Evolutionary conservation across 352 stramenopile species (phyloP).

Genomic region (Pythium periplocum): DNA sequence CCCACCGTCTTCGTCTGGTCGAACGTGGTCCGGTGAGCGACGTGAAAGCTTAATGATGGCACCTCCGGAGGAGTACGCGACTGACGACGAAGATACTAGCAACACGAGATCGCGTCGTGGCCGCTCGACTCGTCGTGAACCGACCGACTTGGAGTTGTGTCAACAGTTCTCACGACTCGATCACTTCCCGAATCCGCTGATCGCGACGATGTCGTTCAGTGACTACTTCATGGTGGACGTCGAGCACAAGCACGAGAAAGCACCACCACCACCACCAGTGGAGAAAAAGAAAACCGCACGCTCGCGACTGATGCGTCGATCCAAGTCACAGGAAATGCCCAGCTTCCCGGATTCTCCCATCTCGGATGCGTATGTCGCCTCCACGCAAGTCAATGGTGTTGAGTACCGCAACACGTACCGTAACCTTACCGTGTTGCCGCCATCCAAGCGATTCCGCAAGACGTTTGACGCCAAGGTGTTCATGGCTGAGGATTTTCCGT

Average conservation of each 20-base stretch:
- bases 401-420: conserved; percentile 52
- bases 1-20: not conserved
- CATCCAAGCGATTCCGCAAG: conserved; percentile 36
- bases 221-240: conserved; percentile 50
- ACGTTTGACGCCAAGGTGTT: conserved; percentile 77
- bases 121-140: not conserved
- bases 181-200: conserved; percentile 66
- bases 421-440: conserved; percentile 53
- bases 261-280: not conserved
- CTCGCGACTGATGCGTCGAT: no score
- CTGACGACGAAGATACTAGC: no score
- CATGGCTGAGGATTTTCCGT: conserved; percentile 74
- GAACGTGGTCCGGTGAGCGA: no score
- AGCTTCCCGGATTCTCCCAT: no score
- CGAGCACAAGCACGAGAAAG: conserved; percentile 11
- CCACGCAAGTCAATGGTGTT: not conserved
- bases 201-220: conserved; percentile 55
- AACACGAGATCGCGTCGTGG: no score
- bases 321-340: no score
- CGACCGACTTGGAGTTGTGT: conserved; percentile 51
- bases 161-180: conserved; percentile 44
- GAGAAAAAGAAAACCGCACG: no score
- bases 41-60: no score
- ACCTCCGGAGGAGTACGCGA: no score
- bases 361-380: no score